Evolutionary conservation across 2,329 filamentous ascomycete species (phyloP), one percentile per base, ranked within the genome.

Genomic region (Eurotiales sp.): DNA sequence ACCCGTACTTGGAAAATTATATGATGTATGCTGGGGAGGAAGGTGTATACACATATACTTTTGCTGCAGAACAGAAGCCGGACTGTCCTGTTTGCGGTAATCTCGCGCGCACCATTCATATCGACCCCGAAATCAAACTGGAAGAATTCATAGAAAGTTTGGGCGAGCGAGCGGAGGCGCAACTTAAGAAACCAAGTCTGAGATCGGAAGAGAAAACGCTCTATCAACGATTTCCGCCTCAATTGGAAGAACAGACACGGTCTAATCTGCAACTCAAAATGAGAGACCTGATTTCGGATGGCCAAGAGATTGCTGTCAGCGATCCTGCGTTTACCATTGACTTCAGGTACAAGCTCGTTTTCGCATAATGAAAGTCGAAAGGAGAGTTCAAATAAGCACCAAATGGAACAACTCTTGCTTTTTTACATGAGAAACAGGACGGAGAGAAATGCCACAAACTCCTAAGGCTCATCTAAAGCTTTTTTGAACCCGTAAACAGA

Each of bases 21-120:
- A 97, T 97, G 91, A 96, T 96, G 88, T 99, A 99, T 70, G 96
- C 90, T 11, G 93, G 95, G 42, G 91, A 97, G 64, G 92, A 95
- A 64, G 82, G 87, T 58, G 87, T 99, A 58, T 99, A 99, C 75
- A 99, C 93, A 0, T 96, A 96, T 71, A 99, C 93, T 0, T 99
- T 97, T 68, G 86, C 90, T 63, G 90, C 96, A 63, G 87, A 96
- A 72, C 89, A 88, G 75, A 97, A 96, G 70, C 81, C 86, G 14
- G 93, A 97, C 70, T 99, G 93, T 58, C 90, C 93, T 2, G 93
- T 97, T 6, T 99, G 93, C 64, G 91, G 92, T 15, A 87, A 89
- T 48, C 73, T 89, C 52, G 84, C 93, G 3, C 86, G 89, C 47
- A 85, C 86, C 22, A 77, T 97, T 12, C 73, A 80, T 2, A 81